Evolutionary conservation across 1,139 yeast species (phyloP), one percentile per base, ranked within the genome.

Genomic region (Lodderomyces margitis): DNA sequence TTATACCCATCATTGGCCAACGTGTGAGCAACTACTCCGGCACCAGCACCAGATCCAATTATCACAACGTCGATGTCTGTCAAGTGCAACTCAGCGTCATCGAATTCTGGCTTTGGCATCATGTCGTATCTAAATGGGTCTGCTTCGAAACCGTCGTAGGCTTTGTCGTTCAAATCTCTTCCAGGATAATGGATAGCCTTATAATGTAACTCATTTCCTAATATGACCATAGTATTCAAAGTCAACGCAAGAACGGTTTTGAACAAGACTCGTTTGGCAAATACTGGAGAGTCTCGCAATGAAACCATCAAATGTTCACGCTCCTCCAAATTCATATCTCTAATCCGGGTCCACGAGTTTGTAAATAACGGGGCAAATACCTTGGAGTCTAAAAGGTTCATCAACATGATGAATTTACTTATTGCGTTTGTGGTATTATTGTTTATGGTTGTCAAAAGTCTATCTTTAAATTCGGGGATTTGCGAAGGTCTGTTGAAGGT

Each of bases 31-130:
- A 68, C 75, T 0, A 78, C 83, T 4, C 83, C 83, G 1, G 81
- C 78, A 3, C 82, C 81, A 16, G 77, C 61, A 2, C 85, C 85
- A 4, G 81, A 74, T 2, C 85, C 85, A 36, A 79, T 64, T 36
- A 79, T 67, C 19, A 76, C 61, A 5, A 64, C 81, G 48, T 78
- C 70, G 34, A 66, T 54, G 16, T 68, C 61, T 4, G 74, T 72
- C 36, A 71, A 46, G 40, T 64, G 56, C 37, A 72, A 57, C 42
- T 65, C 72, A n/a, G 57, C 46, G 7, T 63, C 63, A 11, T 64
- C 62, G 9, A 49, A 45, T 2, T 42, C 49, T 5, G 75, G 75
- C 33, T 66, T 60, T 2, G 53, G 58, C 44, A 62, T 47, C 66
- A 72, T 62, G 3, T 52, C 45, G 48, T 68, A 70, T 25, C 49